A percentile compares a stretch with the other conserved stretches of the same genome.
Evolutionary conservation across 257 asterid genomes (phyloP).

Genomic region (Penstemon eatonii): DNA sequence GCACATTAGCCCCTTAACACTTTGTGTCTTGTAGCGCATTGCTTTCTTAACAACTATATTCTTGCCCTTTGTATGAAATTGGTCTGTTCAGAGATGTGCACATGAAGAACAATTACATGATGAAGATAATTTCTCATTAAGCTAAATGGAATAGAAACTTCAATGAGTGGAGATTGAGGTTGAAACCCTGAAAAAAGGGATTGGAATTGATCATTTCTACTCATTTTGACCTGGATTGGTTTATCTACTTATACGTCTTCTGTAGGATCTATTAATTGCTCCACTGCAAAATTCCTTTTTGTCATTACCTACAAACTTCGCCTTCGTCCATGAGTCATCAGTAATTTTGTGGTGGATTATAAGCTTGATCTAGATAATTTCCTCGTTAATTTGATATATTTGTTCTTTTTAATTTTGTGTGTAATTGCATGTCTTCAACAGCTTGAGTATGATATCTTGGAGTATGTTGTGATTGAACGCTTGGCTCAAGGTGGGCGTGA

Average conservation of each 20-base stretch:
- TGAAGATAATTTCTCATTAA: no score
- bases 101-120: no score
- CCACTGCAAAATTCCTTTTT: neutral
- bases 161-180: no score
- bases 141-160: no score
- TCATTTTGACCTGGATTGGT: no score
- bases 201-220: neutral
- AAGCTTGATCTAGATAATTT: neutral
- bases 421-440: constrained; percentile 40
- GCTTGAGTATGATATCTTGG: constrained; percentile 98
- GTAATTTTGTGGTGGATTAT: neutral
- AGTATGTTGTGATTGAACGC: constrained; percentile 96
- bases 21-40: no score
- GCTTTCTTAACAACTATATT: neutral
- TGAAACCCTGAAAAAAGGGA: no score
- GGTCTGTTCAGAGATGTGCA: neutral
- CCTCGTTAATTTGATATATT: neutral
- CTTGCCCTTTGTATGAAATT: neutral
- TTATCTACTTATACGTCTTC: no score
- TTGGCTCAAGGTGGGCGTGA: constrained; percentile 98
- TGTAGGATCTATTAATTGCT: no score
- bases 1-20: no score
- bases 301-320: neutral
- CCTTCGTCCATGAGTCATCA: neutral
- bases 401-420: constrained; percentile 15